Base-by-base conservation (phyloP, 176 grass and related monocot species). In the Pontederia crassipes region DNA sequence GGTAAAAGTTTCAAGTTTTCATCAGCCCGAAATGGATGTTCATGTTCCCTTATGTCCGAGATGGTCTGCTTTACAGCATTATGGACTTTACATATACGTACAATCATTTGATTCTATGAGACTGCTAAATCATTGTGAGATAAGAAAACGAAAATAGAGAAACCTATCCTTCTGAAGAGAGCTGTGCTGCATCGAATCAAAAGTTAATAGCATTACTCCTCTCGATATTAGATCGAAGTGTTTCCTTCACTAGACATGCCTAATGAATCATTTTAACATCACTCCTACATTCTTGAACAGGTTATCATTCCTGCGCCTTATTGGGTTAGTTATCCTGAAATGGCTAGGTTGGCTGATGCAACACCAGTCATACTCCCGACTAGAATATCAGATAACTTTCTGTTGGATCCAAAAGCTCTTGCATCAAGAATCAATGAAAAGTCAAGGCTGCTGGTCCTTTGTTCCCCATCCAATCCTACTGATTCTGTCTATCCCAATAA, bases 391-490 rank as follows among this genome's bases (percentile, higher is more conserved):
- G 61, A 94, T 61, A 94, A 85, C 58, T 94, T 69, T 45, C 76
- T 94, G 8, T 65, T 88, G 57, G 76, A n/a, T 67, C 89, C 84
- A 45, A 72, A 95, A 13, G 76, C 76, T 14, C 77, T 95, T 54
- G 79, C 82, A 52, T 89, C 86, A 1, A 77, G 67, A 56, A 74
- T 95, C 45, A 95, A 79, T 28, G 84, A 94, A 55, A 94, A 88
- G 50, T 88, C 89, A 62, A 75, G 89, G 65, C 66, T 94, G 65
- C 66, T 94, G 51, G 88, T 94, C 72, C 59, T 88, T 15, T 94
- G 89, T 94, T 95, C 89, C 60, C 84, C 89, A 74, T 94, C 89
- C 60, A 94, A 88, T 70, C 89, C 89, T 70, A 88, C 89, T 59
- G 89, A 84, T 2, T 94, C 89, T 48, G 81, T 94, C 48, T 94